Percentiles rank a stretch among this genome's conserved stretches.
These are phyloP conservation scores for Rhodomyrtus tomentosa DNA, from an alignment of 345 rosid genomes.

Conservation along the genomic window DNA sequence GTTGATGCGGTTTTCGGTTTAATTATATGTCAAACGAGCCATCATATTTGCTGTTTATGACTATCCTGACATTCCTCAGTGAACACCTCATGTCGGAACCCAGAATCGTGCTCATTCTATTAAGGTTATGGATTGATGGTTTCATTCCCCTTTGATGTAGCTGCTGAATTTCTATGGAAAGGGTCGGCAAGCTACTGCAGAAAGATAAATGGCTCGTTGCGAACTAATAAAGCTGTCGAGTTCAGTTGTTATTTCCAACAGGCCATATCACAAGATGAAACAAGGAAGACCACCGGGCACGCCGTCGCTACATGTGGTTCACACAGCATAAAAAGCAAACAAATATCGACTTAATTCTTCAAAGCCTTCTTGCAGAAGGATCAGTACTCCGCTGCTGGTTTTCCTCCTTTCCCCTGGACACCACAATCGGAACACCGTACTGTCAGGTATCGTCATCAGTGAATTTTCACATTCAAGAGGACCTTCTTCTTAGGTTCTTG, in stretches of 20 bases:
- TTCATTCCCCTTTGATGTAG: neutral
- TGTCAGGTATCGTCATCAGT: neutral
- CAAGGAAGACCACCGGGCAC: neutral
- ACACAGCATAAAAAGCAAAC: neutral
- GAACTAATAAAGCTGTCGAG: neutral
- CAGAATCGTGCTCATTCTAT: neutral
- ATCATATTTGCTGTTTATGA: neutral
- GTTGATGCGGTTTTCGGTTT: neutral
- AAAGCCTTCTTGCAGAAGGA: neutral
- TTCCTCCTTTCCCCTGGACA: conserved; percentile 6
- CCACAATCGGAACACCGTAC: neutral
- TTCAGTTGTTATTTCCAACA: neutral
- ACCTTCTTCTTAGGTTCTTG: conserved; percentile 44
- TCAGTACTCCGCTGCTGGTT: conserved; percentile 1
- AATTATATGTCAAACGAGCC: neutral
- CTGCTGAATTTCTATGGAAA: neutral
- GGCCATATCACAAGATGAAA: neutral
- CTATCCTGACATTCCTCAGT: neutral
- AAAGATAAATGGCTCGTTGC: neutral
- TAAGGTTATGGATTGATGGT: neutral
- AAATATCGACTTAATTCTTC: neutral
- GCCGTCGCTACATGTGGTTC: neutral
- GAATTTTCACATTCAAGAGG: neutral
- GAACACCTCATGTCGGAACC: neutral
- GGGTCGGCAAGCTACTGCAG: neutral